Conservation (phyloP, 768 basidiomycete species). For the Hydnomerulius pinastri region DNA sequence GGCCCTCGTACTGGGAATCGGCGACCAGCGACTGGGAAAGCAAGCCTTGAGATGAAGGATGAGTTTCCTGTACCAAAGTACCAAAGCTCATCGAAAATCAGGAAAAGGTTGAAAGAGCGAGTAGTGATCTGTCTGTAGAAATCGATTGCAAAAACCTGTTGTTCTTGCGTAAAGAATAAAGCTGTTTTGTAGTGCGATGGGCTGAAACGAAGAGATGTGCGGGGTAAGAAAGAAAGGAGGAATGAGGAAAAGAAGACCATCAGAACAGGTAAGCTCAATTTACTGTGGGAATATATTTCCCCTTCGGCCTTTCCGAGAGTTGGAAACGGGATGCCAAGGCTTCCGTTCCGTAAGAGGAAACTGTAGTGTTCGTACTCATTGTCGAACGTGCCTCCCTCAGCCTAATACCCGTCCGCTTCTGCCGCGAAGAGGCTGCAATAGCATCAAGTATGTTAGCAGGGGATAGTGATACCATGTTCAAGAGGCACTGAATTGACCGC, state of each 20-base stretch:
- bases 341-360: not conserved
- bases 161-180: not conserved
- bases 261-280: conserved; percentile 20
- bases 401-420: too few species aligned
- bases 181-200: not conserved
- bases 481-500: too few species aligned
- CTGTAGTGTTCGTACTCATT: not conserved
- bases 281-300: conserved; percentile 15
- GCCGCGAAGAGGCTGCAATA: too few species aligned
- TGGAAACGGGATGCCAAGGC: not conserved
- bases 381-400: too few species aligned
- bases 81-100: conserved; percentile 4
- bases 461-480: too few species aligned
- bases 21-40: conserved; percentile 10
- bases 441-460: too few species aligned
- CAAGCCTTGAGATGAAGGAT: not conserved
- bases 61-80: conserved; percentile 5
- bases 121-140: not conserved
- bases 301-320: not conserved
- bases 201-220: not conserved
- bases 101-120: not conserved
- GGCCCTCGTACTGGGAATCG: conserved; percentile 8
- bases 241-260: conserved; percentile 1
- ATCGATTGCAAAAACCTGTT: not conserved
- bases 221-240: conserved; percentile 14